Evolutionary conservation across 148 eudicot genomes (phyloP).

Genomic region (Chenopodium album): DNA sequence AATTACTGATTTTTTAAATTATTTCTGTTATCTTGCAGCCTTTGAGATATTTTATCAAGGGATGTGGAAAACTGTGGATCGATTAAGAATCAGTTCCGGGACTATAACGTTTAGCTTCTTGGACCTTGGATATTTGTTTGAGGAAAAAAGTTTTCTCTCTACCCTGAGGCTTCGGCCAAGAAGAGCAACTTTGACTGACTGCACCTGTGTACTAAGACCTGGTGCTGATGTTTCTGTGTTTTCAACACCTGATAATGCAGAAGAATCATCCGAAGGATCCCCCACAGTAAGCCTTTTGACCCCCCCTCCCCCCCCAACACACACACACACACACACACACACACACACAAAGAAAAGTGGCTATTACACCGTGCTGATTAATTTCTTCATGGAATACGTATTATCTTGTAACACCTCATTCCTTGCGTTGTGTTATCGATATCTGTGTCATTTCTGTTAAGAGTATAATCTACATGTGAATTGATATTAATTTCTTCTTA

Average conservation of each 20-base stretch:
- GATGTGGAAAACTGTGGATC: slow-evolving; percentile 70
- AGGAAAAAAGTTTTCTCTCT: slow-evolving; percentile 53
- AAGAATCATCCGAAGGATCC: slow-evolving; percentile 43
- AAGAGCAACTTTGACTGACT: slow-evolving; percentile 63
- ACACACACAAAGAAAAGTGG: too few relatives aligned
- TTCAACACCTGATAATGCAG: slow-evolving; percentile 32
- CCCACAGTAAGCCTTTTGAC: slow-evolving; percentile 40
- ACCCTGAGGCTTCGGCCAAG: slow-evolving; percentile 76
- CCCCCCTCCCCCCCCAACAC: background rate
- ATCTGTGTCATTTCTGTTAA: background rate
- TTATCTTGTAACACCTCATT: background rate
- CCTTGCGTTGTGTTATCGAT: background rate
- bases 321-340: too few relatives aligned
- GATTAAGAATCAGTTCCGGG: slow-evolving; percentile 58
- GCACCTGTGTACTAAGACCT: slow-evolving; percentile 75
- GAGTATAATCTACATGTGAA: too few relatives aligned
- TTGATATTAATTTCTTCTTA: too few relatives aligned
- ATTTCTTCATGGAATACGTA: background rate
- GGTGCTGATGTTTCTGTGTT: slow-evolving; percentile 78
- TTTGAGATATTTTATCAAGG: slow-evolving; percentile 65
- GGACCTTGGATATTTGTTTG: slow-evolving; percentile 48
- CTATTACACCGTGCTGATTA: background rate
- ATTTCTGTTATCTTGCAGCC: slow-evolving; percentile 43
- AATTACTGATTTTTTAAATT: background rate
- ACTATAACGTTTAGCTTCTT: slow-evolving; percentile 42